Evolutionary conservation across 495 filamentous ascomycete genomes (phyloP), one percentile per base, ranked within the genome.

Genomic region (Ramalina intermedia): DNA sequence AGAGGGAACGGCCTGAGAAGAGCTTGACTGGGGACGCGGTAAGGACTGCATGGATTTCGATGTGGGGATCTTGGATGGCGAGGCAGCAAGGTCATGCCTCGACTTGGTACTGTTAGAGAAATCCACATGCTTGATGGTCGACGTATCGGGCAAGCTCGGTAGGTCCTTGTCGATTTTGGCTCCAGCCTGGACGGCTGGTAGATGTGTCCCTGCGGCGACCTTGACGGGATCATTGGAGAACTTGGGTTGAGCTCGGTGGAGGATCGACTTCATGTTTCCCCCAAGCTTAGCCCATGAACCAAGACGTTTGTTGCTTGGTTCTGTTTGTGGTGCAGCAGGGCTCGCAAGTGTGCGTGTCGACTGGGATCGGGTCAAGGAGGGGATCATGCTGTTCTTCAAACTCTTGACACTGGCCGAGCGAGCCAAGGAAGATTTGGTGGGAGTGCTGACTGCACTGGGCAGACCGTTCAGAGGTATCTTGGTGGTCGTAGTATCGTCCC

Each of bases 361-460:
- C 4, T 70, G 63, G n/a, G 75, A 75, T 14, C 65, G 61, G 5
- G 64, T 61, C 38, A 78, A 48, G 0, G 73, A 74, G 11, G 79
- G 76, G 27, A 81, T 71, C 67, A 72, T 67, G 3, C 68, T 67
- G 8, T 66, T 72, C 46, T 71, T 77, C 18, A 63, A 55, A 12
- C 70, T 61, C 64, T 82, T 89, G 43, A 73, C 59, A 55, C 72
- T 85, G 46, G 65, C 60, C 36, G 71, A 62, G 18, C 86, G 82
- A 20, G 81, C 78, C 38, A 84, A 58, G 0, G 85, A 87, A n/a
- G 86, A 69, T 56, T 83, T 84, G 29, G 86, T 93, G 0, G 87
- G 88, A 1, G 85, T 90, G 64, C 80, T 75, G 41, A 88, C 63
- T 14, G 75, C 75, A 50, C 63, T 69, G 44, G 62, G 66, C 53